A percentile compares a stretch with the other conserved stretches of the same genome.
Evolutionary conservation across 192 early-diverging fungal species (phyloP).

Genomic region (Podila minutissima): DNA sequence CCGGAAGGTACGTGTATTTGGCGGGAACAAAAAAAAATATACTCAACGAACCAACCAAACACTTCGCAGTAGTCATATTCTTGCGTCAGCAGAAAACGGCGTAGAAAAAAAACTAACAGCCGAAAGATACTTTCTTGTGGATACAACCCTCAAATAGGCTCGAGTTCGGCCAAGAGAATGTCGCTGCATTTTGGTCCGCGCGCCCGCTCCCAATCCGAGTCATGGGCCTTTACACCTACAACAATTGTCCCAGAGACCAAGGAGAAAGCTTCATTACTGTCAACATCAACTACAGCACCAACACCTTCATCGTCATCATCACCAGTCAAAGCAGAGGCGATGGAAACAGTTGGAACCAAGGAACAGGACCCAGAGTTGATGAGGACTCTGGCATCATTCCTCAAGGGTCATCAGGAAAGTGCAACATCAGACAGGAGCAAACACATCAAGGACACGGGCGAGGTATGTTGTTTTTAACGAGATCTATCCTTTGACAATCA

Average conservation of each 20-base stretch:
- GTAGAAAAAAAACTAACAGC: no score
- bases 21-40: no score
- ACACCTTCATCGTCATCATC: not conserved
- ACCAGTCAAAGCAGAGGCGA: not conserved
- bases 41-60: no score
- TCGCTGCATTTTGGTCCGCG: conserved; percentile 12
- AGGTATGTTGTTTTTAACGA: not conserved
- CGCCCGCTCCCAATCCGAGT: conserved; percentile 27
- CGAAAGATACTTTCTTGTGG: no score
- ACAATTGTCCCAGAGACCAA: not conserved
- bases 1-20: conserved; percentile 16
- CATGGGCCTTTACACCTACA: conserved; percentile 21
- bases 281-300: not conserved
- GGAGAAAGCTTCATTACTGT: not conserved
- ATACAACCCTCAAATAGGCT: conserved; percentile 4
- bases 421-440: not conserved
- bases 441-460: not conserved
- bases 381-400: not conserved
- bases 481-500: no score
- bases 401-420: not conserved
- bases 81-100: no score
- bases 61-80: no score
- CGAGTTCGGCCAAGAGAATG: conserved; percentile 12
- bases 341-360: not conserved
- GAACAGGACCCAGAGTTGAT: conserved; percentile 3